Conservation (phyloP, 225 moss, liverwort and hornwort genomes). For the Lunularia cruciata region DNA sequence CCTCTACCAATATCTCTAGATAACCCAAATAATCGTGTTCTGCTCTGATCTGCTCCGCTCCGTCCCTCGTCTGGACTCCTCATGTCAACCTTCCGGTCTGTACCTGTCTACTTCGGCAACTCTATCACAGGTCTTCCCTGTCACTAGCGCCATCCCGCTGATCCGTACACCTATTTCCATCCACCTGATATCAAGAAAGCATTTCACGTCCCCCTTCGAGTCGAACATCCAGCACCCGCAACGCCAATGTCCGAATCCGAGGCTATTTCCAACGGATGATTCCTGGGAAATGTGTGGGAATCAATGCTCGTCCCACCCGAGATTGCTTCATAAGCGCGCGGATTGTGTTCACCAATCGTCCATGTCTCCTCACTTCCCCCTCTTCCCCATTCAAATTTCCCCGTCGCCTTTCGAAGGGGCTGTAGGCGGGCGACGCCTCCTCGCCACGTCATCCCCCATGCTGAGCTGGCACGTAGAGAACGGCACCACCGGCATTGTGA, state of each 20-base stretch:
- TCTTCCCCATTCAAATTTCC: slow-evolving; percentile 11
- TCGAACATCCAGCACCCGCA: no score
- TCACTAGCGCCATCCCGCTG: not conserved
- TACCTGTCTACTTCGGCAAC: not conserved
- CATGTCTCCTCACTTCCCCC: not conserved
- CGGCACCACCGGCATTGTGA: not conserved
- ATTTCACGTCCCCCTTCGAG: not conserved
- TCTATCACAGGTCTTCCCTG: not conserved
- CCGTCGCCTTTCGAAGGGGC: not conserved
- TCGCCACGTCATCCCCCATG: not conserved
- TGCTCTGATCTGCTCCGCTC: not conserved
- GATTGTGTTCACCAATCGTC: not conserved
- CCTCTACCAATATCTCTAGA: not conserved
- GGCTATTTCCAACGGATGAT: not conserved
- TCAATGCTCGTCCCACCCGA: no score
- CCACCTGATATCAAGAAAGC: not conserved
- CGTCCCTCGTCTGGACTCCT: not conserved
- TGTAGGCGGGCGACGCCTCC: slow-evolving; percentile 6
- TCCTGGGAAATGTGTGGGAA: no score
- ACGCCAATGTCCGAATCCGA: no score
- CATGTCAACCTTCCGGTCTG: not conserved
- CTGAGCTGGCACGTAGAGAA: slow-evolving; percentile 4
- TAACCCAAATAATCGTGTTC: not conserved
- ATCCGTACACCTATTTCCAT: not conserved
- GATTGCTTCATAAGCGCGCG: not conserved